Evolutionary conservation across 2,329 filamentous ascomycete genomes (phyloP).

Genomic region (Calonectria montana): DNA sequence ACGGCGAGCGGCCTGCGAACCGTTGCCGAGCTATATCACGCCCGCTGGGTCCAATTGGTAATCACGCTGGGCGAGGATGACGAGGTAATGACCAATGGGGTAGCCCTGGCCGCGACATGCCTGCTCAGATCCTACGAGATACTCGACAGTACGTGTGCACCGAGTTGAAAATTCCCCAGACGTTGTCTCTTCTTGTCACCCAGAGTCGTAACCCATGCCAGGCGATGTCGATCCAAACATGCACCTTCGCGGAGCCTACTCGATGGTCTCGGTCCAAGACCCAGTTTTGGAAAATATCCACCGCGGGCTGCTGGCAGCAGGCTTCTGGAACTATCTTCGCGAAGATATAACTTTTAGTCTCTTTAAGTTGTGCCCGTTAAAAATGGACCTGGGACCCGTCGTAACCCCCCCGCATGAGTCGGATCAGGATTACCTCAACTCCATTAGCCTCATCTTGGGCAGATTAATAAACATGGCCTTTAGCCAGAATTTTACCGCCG

Average conservation of each 20-base stretch:
- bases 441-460: constrained; percentile 55
- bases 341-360: constrained; percentile 67
- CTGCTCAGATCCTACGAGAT: constrained; percentile 62
- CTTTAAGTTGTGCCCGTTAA: constrained; percentile 54
- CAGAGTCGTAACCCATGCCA: constrained; percentile 17
- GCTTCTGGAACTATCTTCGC: constrained; percentile 63
- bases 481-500: neutral
- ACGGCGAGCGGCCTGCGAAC: constrained; percentile 39
- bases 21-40: constrained; percentile 54
- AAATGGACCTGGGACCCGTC: constrained; percentile 50
- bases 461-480: constrained; percentile 56
- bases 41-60: constrained; percentile 51
- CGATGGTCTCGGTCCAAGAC: constrained; percentile 49
- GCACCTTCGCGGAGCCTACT: constrained; percentile 60
- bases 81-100: constrained; percentile 47
- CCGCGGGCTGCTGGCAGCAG: constrained; percentile 50
- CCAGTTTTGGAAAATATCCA: constrained; percentile 34
- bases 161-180: neutral
- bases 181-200: neutral
- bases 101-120: constrained; percentile 59
- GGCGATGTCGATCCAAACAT: constrained; percentile 56
- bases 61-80: constrained; percentile 50
- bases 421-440: constrained; percentile 49
- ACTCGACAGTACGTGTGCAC: constrained; percentile 50
- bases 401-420: constrained; percentile 28